These are phyloP conservation scores for Cercospora janseana DNA, from an alignment of 2,329 filamentous ascomycete species.

Conservation along the genomic window DNA sequence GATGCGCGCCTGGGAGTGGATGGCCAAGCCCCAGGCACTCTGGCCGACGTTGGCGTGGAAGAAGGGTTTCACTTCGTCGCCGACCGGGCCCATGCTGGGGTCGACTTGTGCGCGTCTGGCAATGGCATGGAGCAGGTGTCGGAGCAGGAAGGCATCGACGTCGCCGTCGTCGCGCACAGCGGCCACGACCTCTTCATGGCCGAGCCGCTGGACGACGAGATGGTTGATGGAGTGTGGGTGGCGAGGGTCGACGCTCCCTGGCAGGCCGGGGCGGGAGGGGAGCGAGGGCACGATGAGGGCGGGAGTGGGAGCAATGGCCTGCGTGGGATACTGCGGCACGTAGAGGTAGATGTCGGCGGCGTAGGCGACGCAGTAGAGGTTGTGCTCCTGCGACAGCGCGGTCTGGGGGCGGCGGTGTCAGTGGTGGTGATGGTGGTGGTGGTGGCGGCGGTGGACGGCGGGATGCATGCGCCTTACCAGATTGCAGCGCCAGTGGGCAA, in stretches of 20 bases:
- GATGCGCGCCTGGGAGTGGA: conserved; percentile 76
- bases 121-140: conserved; percentile 38
- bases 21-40: conserved; percentile 85
- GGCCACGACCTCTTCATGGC: conserved; percentile 50
- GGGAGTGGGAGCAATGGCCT: conserved; percentile 39
- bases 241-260: conserved; percentile 38
- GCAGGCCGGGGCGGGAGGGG: conserved; percentile 33
- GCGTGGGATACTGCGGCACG: conserved; percentile 45
- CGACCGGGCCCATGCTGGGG: conserved; percentile 38
- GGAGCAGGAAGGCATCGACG: conserved; percentile 45
- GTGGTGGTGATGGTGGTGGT: not conserved
- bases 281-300: conserved; percentile 42
- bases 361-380: conserved; percentile 52
- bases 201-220: conserved; percentile 45
- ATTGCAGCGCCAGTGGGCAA: conserved; percentile 45
- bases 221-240: conserved; percentile 48
- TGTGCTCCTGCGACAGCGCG: conserved; percentile 46
- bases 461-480: conserved; percentile 33
- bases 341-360: conserved; percentile 44
- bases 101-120: conserved; percentile 35
- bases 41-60: conserved; percentile 72
- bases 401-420: conserved; percentile 35
- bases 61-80: conserved; percentile 54
- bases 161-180: conserved; percentile 59
- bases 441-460: not conserved